Evolutionary conservation across 2,329 filamentous ascomycete genomes (phyloP).

Genomic region (Cryphonectria carpinicola): DNA sequence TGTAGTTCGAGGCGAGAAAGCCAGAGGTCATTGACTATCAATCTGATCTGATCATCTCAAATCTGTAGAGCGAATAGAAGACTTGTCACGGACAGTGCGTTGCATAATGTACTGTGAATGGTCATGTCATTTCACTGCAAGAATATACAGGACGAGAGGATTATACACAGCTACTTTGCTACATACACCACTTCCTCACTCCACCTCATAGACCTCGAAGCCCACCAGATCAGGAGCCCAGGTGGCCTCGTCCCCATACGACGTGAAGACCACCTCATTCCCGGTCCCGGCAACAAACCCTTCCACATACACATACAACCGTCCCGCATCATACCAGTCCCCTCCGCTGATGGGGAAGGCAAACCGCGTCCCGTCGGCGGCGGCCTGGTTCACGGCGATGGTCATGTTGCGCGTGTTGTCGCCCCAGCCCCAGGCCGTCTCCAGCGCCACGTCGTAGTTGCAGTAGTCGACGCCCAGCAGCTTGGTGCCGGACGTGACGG

Average conservation of each 20-base stretch:
- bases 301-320: constrained; percentile 48
- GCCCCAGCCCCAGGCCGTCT: constrained; percentile 46
- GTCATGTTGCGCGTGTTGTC: constrained; percentile 56
- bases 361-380: constrained; percentile 44
- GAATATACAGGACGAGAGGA: neutral
- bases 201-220: constrained; percentile 41
- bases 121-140: neutral
- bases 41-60: too few species aligned
- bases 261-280: constrained; percentile 43
- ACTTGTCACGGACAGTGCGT: too few species aligned
- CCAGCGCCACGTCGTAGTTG: constrained; percentile 55
- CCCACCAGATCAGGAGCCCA: constrained; percentile 50
- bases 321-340: constrained; percentile 55
- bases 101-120: too few species aligned
- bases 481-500: constrained; percentile 39
- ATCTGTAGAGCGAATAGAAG: too few species aligned
- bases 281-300: constrained; percentile 48
- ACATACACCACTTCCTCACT: neutral
- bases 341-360: constrained; percentile 54
- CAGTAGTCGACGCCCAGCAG: constrained; percentile 54
- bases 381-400: constrained; percentile 48
- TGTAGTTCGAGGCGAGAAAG: too few species aligned
- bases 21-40: too few species aligned
- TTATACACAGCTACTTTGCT: neutral
- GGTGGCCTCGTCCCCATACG: constrained; percentile 27